A percentile compares a stretch with the other conserved stretches of the same genome.
phyloP scores from a whole-genome alignment of 2,329 filamentous ascomycete species.

The Byssoonygena ceratinophila region DNA sequence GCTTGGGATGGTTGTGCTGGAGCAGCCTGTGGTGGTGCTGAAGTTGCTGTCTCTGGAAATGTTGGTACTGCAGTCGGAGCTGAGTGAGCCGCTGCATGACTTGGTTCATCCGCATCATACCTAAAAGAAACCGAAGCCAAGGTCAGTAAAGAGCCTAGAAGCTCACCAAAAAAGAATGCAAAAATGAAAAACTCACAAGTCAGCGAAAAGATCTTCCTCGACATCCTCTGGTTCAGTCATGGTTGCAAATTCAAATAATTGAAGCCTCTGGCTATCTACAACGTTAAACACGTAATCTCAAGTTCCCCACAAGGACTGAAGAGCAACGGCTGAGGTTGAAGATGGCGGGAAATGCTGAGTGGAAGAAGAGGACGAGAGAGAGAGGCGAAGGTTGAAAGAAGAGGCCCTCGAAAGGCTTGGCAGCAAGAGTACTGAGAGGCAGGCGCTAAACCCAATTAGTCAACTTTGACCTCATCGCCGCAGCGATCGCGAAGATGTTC shows the following conservation, averaged over 20 bases:
- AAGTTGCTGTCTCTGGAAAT: conserved; percentile 15
- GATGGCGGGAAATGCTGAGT: not conserved
- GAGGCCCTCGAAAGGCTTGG: conserved; percentile 1
- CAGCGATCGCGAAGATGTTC: not conserved
- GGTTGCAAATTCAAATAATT: conserved; percentile 21
- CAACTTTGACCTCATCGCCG: conserved; percentile 7
- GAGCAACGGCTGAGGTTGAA: not conserved
- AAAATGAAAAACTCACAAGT: conserved; percentile 58
- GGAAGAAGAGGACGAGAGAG: conserved; percentile 7
- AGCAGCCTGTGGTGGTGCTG: not conserved
- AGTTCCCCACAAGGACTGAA: not conserved
- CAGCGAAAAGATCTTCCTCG: conserved; percentile 90
- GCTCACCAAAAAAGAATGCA: not conserved
- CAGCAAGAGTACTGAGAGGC: conserved; percentile 1
- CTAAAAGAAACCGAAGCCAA: conserved; percentile 30
- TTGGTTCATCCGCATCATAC: conserved; percentile 56
- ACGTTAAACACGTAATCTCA: not conserved
- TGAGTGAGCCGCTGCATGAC: conserved; percentile 22
- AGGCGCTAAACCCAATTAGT: conserved; percentile 15
- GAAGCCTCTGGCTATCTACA: not conserved
- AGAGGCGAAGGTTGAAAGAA: conserved; percentile 6
- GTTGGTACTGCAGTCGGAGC: conserved; percentile 21
- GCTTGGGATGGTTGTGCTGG: not conserved
- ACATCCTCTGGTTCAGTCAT: conserved; percentile 76
- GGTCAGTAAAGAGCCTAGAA: not conserved